Percentiles rank a stretch among this genome's conserved stretches.
phyloP scores from a whole-genome alignment of 768 basidiomycete species.

The Pholiota conissans region DNA sequence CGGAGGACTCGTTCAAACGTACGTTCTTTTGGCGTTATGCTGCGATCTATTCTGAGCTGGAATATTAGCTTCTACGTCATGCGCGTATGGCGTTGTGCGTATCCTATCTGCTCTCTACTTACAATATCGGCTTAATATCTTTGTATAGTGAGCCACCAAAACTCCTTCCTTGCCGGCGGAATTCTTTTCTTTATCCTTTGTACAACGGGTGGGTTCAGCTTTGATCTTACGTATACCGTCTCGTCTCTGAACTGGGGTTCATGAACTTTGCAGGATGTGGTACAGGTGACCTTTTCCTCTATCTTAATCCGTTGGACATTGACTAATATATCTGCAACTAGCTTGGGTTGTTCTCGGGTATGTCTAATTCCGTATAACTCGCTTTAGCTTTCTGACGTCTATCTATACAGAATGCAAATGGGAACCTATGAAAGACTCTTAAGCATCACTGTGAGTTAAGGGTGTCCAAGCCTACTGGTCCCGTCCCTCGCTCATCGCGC shows the following conservation, averaged over 20 bases:
- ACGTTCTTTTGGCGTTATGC: conserved; percentile 5
- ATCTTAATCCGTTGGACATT: not conserved
- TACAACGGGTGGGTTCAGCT: conserved; percentile 26
- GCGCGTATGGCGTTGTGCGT: conserved; percentile 49
- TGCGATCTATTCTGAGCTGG: not conserved
- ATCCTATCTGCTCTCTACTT: not conserved
- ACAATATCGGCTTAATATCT: not conserved
- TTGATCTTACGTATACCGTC: not conserved
- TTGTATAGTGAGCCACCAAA: conserved; percentile 40
- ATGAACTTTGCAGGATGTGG: conserved; percentile 27
- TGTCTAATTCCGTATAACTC: conserved; percentile 8
- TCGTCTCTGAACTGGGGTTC: not conserved
- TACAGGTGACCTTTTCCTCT: conserved; percentile 25
- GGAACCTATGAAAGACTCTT: conserved; percentile 36
- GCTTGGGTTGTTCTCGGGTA: conserved; percentile 45
- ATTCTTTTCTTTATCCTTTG: conserved; percentile 33
- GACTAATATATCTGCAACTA: conserved; percentile 8
- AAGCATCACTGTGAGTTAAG: conserved; percentile 31
- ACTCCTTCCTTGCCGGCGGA: conserved; percentile 28
- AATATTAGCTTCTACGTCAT: conserved; percentile 43
- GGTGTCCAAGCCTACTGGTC: not conserved
- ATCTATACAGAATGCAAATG: conserved; percentile 31
- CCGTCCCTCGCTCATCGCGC: not conserved
- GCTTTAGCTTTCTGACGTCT: not conserved
- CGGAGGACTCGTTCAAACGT: conserved; percentile 53